These are phyloP conservation scores for Aspergillus glaucus DNA, from an alignment of 2,329 filamentous ascomycete species.

Conservation along the genomic window DNA sequence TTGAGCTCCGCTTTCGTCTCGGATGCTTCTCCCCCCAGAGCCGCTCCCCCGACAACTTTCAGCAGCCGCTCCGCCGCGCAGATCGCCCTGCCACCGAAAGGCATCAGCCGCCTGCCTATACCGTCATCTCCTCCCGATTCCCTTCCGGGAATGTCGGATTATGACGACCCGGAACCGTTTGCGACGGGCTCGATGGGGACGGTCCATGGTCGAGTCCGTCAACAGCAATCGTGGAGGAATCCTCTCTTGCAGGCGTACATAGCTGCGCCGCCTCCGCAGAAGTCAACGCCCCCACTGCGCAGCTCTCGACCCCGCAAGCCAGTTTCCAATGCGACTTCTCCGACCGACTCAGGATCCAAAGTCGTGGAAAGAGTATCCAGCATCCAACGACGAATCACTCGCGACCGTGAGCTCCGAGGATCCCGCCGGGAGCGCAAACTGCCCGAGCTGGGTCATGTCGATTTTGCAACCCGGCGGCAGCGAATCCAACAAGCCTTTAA, in stretches of 20 bases:
- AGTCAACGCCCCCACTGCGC: constrained; percentile 65
- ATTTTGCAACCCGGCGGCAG: constrained; percentile 76
- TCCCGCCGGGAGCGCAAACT: constrained; percentile 39
- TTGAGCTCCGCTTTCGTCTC: constrained; percentile 35
- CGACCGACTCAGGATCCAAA: constrained; percentile 63
- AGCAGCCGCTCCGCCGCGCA: constrained; percentile 21
- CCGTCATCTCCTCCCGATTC: constrained; percentile 23
- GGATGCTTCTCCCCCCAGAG: constrained; percentile 19
- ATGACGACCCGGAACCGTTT: constrained; percentile 22
- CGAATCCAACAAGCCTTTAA: constrained; percentile 80
- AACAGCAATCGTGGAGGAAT: constrained; percentile 44
- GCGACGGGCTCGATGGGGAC: constrained; percentile 29
- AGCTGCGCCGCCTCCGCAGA: constrained; percentile 61
- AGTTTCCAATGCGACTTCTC: constrained; percentile 62
- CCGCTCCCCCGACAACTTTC: constrained; percentile 29
- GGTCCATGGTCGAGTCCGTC: constrained; percentile 29
- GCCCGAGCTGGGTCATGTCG: constrained; percentile 66
- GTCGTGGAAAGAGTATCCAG: constrained; percentile 52
- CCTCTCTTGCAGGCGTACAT: constrained; percentile 67
- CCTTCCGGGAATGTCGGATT: constrained; percentile 19
- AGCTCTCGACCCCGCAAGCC: constrained; percentile 77
- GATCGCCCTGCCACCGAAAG: constrained; percentile 33
- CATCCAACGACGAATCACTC: constrained; percentile 33
- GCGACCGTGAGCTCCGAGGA: constrained; percentile 25
- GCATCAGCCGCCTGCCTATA: constrained; percentile 37